A percentile compares a stretch with the other conserved stretches of the same genome.
Conservation (phyloP, 106 monocot genomes). For the Dendrobium nobile region DNA sequence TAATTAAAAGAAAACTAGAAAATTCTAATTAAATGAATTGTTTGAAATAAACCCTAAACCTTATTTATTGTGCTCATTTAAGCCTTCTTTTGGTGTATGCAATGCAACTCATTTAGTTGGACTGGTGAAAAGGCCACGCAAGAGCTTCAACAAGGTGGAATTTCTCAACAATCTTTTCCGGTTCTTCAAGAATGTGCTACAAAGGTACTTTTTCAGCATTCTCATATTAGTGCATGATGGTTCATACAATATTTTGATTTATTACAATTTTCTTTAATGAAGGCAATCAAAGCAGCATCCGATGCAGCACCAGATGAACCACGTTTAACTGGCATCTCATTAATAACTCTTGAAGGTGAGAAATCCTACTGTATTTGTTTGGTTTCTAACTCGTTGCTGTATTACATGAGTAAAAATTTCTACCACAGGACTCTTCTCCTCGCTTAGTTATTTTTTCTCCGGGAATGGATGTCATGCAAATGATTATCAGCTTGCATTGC, state of each 20-base stretch:
- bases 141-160: constrained; percentile 76
- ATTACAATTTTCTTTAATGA: background rate
- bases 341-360: constrained; percentile 67
- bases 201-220: constrained; percentile 44
- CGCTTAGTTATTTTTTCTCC: constrained; percentile 73
- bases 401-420: constrained; percentile 4
- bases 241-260: constrained; percentile 1
- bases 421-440: constrained; percentile 63
- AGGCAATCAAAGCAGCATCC: constrained; percentile 90
- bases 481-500: constrained; percentile 92
- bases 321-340: constrained; percentile 68
- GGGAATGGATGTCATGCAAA: constrained; percentile 50
- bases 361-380: background rate
- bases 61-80: background rate
- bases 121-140: constrained; percentile 75
- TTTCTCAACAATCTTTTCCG: constrained; percentile 68
- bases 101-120: constrained; percentile 51
- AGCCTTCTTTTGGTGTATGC: background rate
- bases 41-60: too few relatives aligned
- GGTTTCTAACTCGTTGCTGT: background rate
- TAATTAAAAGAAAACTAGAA: too few relatives aligned
- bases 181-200: constrained; percentile 82
- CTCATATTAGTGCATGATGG: constrained; percentile 5
- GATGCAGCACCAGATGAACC: constrained; percentile 49
- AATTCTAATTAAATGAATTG: too few relatives aligned